phyloP scores from a whole-genome alignment of 176 grass and related monocot genomes.

The Luzula sylvatica region DNA sequence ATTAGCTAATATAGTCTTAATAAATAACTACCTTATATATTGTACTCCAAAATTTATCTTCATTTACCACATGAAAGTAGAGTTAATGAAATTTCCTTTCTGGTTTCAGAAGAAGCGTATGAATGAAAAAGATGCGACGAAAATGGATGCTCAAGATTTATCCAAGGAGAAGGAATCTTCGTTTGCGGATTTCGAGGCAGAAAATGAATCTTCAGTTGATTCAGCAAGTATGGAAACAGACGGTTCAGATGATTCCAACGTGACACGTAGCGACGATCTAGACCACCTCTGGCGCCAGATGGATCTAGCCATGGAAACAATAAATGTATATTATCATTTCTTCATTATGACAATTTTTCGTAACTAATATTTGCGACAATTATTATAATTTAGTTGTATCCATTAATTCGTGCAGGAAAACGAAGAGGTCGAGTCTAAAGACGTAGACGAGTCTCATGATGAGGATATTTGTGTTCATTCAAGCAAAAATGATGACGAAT shows the following conservation, averaged over 20 bases:
- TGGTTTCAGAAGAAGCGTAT: background rate
- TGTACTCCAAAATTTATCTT: background rate
- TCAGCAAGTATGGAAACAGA: conserved; percentile 8
- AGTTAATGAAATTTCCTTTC: conserved; percentile 1
- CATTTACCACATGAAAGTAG: background rate
- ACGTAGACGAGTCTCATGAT: conserved; percentile 15
- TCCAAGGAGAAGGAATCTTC: too few species aligned
- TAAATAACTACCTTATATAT: background rate
- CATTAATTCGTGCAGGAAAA: conserved; percentile 23
- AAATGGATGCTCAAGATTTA: background rate
- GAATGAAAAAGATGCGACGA: background rate
- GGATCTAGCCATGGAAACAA: conserved; percentile 56
- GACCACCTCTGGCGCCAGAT: conserved; percentile 57
- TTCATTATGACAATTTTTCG: background rate
- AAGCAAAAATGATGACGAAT: conserved; percentile 46
- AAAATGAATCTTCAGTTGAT: conserved; percentile 9
- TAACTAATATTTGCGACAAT: background rate
- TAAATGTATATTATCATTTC: conserved; percentile 34
- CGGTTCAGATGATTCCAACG: conserved; percentile 6
- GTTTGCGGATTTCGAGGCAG: background rate
- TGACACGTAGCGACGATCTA: conserved; percentile 19
- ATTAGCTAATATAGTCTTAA: too few species aligned
- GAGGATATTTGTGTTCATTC: conserved; percentile 39
- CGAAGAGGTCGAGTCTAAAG: conserved; percentile 17
- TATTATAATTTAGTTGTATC: conserved; percentile 3